phyloP scores from a whole-genome alignment of 2,329 filamentous ascomycete genomes.

The Penicillium sp. region DNA sequence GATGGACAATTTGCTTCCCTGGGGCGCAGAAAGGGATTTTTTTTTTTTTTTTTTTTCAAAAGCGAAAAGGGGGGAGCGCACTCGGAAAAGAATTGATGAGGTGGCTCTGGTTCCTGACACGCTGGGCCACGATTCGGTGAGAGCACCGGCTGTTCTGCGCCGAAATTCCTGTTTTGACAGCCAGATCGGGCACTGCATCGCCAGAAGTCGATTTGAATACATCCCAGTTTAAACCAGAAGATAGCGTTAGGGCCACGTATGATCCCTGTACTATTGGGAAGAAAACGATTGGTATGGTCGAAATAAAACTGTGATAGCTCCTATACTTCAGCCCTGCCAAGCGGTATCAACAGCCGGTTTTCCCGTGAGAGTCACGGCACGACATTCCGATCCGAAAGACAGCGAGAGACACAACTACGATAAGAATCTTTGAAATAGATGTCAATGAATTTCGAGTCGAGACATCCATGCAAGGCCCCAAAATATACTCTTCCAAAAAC shows the following conservation, averaged over 20 bases:
- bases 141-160: conserved; percentile 16
- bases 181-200: neutral
- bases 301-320: neutral
- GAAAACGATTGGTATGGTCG: neutral
- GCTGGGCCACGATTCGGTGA: conserved; percentile 22
- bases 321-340: conserved; percentile 16
- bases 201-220: conserved; percentile 1
- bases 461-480: conserved; percentile 10
- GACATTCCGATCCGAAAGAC: conserved; percentile 13
- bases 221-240: neutral
- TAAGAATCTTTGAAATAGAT: neutral
- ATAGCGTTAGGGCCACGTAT: neutral
- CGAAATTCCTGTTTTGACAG: conserved; percentile 5
- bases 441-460: neutral
- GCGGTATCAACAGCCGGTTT: conserved; percentile 1
- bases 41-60: neutral
- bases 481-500: conserved; percentile 14
- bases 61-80: neutral
- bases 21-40: neutral
- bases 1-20: neutral
- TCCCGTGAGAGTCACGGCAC: conserved; percentile 6
- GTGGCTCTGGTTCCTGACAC: conserved; percentile 9
- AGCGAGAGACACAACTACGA: neutral
- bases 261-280: neutral
- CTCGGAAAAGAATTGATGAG: conserved; percentile 7